Percentiles rank a stretch among this genome's conserved stretches.
These are phyloP conservation scores for Mycosphaerelloides madeirae DNA, from an alignment of 2,329 filamentous ascomycete species.

Conservation along the genomic window DNA sequence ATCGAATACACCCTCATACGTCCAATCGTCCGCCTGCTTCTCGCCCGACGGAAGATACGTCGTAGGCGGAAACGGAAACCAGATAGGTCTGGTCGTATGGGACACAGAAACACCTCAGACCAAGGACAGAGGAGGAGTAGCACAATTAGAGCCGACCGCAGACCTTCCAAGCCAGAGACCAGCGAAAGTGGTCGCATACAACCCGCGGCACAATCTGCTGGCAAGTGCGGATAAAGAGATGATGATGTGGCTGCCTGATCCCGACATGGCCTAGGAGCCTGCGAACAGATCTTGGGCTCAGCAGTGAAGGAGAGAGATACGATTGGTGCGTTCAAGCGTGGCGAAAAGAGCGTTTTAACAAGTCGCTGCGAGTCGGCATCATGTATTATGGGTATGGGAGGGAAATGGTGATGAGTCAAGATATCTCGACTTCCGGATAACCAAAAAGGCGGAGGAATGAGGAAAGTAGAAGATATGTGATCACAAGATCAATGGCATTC, in stretches of 20 bases:
- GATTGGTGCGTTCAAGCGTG: constrained; percentile 6
- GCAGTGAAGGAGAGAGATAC: background rate
- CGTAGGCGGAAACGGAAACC: constrained; percentile 64
- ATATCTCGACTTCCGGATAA: too few species aligned
- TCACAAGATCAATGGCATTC: too few species aligned
- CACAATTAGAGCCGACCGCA: constrained; percentile 58
- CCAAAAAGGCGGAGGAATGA: too few species aligned
- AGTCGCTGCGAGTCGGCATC: too few species aligned
- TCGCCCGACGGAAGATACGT: constrained; percentile 85
- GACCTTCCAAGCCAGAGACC: constrained; percentile 60
- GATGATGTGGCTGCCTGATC: constrained; percentile 37
- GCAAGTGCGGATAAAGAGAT: constrained; percentile 80
- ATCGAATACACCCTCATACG: constrained; percentile 44
- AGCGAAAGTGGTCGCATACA: constrained; percentile 75
- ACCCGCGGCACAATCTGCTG: constrained; percentile 86
- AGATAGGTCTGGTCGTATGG: constrained; percentile 77
- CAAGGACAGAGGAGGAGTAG: constrained; percentile 51
- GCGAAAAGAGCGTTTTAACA: background rate
- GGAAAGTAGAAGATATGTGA: too few species aligned
- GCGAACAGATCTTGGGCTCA: background rate
- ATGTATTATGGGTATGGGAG: too few species aligned
- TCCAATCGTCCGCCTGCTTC: constrained; percentile 77
- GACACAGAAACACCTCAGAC: constrained; percentile 59
- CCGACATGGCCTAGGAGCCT: constrained; percentile 1
- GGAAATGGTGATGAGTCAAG: too few species aligned